phyloP scores from a whole-genome alignment of 2,329 filamentous ascomycete species.

The Microcyclosporella mali region DNA sequence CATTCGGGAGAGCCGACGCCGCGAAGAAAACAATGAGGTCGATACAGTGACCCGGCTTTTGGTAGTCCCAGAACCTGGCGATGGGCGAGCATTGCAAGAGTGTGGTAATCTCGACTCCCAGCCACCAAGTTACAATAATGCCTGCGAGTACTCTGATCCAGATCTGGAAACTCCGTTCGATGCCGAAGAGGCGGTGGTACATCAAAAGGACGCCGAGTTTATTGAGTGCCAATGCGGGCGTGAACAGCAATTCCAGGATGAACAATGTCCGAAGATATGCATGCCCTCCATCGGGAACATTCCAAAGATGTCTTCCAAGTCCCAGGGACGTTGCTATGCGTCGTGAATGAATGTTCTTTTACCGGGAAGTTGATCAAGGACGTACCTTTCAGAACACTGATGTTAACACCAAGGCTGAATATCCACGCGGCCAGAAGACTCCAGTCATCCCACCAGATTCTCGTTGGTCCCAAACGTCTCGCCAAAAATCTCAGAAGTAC shows the following conservation, averaged over 20 bases:
- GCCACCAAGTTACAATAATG: constrained; percentile 12
- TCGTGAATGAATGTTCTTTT: not conserved
- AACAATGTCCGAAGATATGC: constrained; percentile 12
- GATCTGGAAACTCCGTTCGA: constrained; percentile 5
- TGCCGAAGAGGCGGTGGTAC: constrained; percentile 15
- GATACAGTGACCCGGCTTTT: constrained; percentile 4
- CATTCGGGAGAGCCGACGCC: constrained; percentile 12
- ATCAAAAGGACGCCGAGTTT: constrained; percentile 15
- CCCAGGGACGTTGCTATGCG: constrained; percentile 1
- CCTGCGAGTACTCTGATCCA: constrained; percentile 5
- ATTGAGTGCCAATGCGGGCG: constrained; percentile 11
- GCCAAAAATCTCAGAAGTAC: constrained; percentile 10
- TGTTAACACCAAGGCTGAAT: not conserved
- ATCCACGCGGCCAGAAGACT: constrained; percentile 7
- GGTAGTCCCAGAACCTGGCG: constrained; percentile 10
- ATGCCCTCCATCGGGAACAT: constrained; percentile 7
- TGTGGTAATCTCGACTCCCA: constrained; percentile 9
- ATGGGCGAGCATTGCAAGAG: constrained; percentile 12
- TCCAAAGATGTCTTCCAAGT: constrained; percentile 12
- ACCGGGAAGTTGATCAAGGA: not conserved
- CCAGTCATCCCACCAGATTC: constrained; percentile 16
- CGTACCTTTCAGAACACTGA: not conserved
- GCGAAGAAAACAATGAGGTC: constrained; percentile 11
- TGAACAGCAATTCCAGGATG: constrained; percentile 10
- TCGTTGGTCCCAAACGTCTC: constrained; percentile 3